Evolutionary conservation across 208 protist species (phyloP).

Genomic region (Entamoeba nuttalli): DNA sequence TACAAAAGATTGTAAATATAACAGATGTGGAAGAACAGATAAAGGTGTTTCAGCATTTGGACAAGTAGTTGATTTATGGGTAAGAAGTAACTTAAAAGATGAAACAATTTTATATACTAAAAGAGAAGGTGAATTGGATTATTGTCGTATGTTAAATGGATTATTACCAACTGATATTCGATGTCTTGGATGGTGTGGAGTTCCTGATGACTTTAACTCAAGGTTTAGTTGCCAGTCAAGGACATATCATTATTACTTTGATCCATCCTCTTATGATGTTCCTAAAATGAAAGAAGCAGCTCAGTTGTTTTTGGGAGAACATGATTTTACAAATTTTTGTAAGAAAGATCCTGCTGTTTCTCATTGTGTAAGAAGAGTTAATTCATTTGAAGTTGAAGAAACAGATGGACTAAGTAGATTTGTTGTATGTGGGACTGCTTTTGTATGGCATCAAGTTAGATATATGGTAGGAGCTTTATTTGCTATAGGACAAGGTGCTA

Average conservation of each 20-base stretch:
- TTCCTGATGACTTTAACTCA: not conserved
- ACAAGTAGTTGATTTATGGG: constrained; percentile 3
- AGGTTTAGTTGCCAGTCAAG: not conserved
- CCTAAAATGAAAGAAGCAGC: not conserved
- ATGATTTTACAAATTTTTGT: constrained; percentile 20
- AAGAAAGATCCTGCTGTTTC: not conserved
- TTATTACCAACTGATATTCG: not conserved
- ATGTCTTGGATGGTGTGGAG: not conserved
- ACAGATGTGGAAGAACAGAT: constrained; percentile 6
- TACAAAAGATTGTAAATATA: not conserved
- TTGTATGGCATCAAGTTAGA: constrained; percentile 16
- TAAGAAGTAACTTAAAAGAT: not conserved
- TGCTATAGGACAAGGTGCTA: not conserved
- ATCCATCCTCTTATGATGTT: not conserved
- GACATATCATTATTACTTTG: constrained; percentile 14
- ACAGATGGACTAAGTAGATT: not conserved
- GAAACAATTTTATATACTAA: not conserved
- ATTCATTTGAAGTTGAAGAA: not conserved
- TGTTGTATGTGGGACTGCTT: not conserved
- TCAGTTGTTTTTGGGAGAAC: not conserved
- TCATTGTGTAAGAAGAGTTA: not conserved
- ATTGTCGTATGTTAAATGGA: not conserved
- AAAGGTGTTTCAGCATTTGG: constrained; percentile 10
- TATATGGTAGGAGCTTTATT: constrained; percentile 12
- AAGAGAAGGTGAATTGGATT: not conserved